Conservation (phyloP, 371 early-diverging fungal genomes). For the Smittium culicis region DNA sequence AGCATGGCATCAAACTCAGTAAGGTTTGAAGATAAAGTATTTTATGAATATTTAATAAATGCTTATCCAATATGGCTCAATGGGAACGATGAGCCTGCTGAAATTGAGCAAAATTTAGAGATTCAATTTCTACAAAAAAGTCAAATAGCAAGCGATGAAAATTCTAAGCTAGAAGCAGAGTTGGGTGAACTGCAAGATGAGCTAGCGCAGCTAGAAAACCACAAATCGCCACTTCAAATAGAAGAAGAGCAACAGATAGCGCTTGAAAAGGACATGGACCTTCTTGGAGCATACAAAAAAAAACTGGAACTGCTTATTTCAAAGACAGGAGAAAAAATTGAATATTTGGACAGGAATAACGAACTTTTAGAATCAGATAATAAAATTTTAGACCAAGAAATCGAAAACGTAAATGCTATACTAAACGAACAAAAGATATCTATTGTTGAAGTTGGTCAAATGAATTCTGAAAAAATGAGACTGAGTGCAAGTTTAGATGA, state of each 20-base stretch:
- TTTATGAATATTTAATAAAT: conserved; percentile 40
- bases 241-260: conserved; percentile 36
- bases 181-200: conserved; percentile 33
- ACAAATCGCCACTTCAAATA: conserved; percentile 40
- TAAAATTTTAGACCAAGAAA: conserved; percentile 22
- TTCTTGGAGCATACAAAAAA: conserved; percentile 34
- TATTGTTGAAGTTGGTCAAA: conserved; percentile 62
- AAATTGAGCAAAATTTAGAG: conserved; percentile 39
- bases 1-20: conserved; percentile 30
- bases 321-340: conserved; percentile 32
- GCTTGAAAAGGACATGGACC: conserved; percentile 33
- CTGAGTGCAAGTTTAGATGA: conserved; percentile 32
- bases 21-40: conserved; percentile 43
- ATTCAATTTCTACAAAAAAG: conserved; percentile 39
- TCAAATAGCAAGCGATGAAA: conserved; percentile 31
- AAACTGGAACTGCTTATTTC: conserved; percentile 37
- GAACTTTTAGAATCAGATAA: conserved; percentile 23
- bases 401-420: conserved; percentile 29
- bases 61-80: conserved; percentile 42
- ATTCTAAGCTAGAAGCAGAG: conserved; percentile 31
- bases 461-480: conserved; percentile 56
- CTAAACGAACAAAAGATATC: conserved; percentile 63
- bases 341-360: conserved; percentile 15
- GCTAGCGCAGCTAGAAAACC: conserved; percentile 22
- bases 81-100: conserved; percentile 41